Conservation (phyloP, 1,284 basidiomycete species). For the Ustilago vetiveriae region DNA sequence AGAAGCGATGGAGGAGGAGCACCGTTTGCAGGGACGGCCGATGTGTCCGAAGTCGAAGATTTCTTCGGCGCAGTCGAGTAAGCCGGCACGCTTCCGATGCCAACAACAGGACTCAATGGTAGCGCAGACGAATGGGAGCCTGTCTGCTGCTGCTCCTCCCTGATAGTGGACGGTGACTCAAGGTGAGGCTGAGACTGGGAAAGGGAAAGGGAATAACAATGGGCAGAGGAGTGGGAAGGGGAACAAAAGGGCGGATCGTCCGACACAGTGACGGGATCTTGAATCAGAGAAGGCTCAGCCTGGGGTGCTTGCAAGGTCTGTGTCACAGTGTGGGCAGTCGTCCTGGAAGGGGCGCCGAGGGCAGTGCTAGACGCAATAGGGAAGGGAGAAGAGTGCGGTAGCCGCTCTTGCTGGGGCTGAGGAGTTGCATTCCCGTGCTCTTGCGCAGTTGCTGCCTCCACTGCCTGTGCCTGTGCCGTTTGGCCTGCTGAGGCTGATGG, state of each 20-base stretch:
- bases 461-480: neutral
- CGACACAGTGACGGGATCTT: no score
- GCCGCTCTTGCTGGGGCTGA: neutral
- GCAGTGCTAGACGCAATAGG: neutral
- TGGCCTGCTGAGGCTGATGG: slow-evolving; percentile 4
- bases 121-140: no score
- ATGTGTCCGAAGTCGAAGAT: slow-evolving; percentile 9
- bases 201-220: neutral
- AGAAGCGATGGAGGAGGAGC: slow-evolving; percentile 1
- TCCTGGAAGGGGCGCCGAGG: neutral
- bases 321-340: neutral
- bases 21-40: slow-evolving; percentile 5
- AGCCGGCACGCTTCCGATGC: neutral
- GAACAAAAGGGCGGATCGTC: neutral
- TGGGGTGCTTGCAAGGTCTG: neutral
- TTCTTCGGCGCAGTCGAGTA: slow-evolving; percentile 23
- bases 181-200: slow-evolving; percentile 1
- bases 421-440: no score
- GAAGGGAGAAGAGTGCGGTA: neutral
- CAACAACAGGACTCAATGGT: neutral
- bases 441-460: neutral
- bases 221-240: neutral
- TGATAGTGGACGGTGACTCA: slow-evolving; percentile 7
- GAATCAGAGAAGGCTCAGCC: neutral
- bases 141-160: no score